These are phyloP conservation scores for Trichocomaceae sp. DNA, from an alignment of 2,329 filamentous ascomycete species.

Conservation along the genomic window DNA sequence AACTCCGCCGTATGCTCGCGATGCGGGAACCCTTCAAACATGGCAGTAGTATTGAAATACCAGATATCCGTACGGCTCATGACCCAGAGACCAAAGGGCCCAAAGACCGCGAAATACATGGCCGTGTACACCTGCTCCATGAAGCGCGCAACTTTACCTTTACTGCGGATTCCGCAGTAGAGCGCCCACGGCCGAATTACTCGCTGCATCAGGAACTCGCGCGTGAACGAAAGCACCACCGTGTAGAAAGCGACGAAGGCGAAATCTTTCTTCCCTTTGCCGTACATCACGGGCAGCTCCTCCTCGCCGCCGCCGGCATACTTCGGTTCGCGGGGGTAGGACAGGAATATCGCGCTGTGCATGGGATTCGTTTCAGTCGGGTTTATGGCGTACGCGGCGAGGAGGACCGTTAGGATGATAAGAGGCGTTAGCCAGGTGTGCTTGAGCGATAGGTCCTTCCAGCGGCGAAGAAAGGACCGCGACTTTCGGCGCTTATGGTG, in stretches of 20 bases:
- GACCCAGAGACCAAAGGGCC: conserved; percentile 78
- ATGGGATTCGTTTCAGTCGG: conserved; percentile 73
- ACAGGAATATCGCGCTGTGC: conserved; percentile 78
- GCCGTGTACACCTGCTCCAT: conserved; percentile 97
- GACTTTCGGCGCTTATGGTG: conserved; percentile 40
- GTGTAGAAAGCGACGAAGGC: conserved; percentile 87
- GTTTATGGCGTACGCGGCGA: conserved; percentile 65
- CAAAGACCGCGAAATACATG: conserved; percentile 77
- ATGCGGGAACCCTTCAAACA: conserved; percentile 88
- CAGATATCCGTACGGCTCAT: conserved; percentile 88
- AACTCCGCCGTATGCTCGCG: conserved; percentile 69
- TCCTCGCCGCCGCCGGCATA: conserved; percentile 41
- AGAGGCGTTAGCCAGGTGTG: conserved; percentile 65
- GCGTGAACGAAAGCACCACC: conserved; percentile 82
- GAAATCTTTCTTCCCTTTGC: conserved; percentile 80
- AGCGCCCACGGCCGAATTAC: conserved; percentile 70
- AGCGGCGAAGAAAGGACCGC: conserved; percentile 39
- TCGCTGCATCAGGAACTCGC: conserved; percentile 94
- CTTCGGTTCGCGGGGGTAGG: conserved; percentile 65
- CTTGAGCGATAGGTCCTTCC: conserved; percentile 36
- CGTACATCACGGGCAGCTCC: conserved; percentile 67
- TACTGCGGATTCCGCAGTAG: conserved; percentile 60
- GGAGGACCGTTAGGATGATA: conserved; percentile 56
- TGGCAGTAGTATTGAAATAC: conserved; percentile 88
- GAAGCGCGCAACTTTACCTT: conserved; percentile 78